Base-by-base conservation (phyloP, 169 alveolate species). In the Plasmodium vinckei region DNA sequence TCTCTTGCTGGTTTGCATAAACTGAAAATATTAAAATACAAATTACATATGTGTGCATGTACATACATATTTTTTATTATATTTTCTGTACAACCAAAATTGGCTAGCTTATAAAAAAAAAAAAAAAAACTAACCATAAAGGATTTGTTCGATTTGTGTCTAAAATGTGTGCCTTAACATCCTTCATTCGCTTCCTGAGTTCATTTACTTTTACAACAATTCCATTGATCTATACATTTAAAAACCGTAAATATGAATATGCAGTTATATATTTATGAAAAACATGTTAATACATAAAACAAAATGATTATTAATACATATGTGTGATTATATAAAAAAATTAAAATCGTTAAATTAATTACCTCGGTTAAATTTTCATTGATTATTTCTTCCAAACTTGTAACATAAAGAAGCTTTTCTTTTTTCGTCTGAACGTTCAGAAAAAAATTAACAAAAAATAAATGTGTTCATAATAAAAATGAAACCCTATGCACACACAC, bases 361-460 rank as follows among this genome's bases (percentile, higher is more conserved):
- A 77, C 88, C 88, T 77, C 88, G 49, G 63, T 68, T 42, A 77
- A 77, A 39, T 77, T 77, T 54, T 63, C 67, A 33, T 64, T 63
- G 56, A 77, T 69, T 63, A 77, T 67, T 57, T 77, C 77, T 56
- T 77, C 88, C 65, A 77, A 51, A 23, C 71, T 65, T 17, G 54
- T 53, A 17, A 77, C 75, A 44, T 77, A 77, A 19, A 49, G 17
- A 33, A 77, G 53, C 25, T 77, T 77, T 9, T 77, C 88, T 10
- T 77, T 64, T 64, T 54, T 53, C 25, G 88, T 56, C 88, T 77
- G 33, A 17, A 33, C 42, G 42, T 21, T 4, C 9, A 54, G 13
- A 65, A 70, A 51, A n/a, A 1, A 46, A 46, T 2, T 9, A 67
- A 67, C 15, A n/a, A 17, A 44, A 1, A 49, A 13, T 49, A 57